These are phyloP conservation scores for Exophiala phaeomuriformis DNA, from an alignment of 2,329 filamentous ascomycete genomes.

Conservation along the genomic window DNA sequence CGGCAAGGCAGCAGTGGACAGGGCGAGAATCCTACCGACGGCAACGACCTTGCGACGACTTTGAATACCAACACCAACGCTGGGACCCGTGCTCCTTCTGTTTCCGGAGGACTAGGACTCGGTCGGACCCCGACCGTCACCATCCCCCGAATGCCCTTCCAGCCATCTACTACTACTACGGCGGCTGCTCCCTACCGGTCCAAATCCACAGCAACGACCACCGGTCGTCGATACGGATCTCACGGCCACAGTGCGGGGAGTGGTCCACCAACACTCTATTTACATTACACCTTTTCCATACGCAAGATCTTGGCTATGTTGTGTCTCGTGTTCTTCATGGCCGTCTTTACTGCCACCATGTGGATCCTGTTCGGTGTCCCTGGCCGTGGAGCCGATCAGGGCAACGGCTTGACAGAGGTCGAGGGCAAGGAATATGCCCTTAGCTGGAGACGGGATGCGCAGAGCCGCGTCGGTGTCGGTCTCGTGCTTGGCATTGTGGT, in stretches of 20 bases:
- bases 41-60: no score
- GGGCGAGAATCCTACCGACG: not conserved
- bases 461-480: constrained; percentile 19
- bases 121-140: not conserved
- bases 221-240: not conserved
- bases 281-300: constrained; percentile 23
- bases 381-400: constrained; percentile 14
- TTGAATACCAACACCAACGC: no score
- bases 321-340: constrained; percentile 11
- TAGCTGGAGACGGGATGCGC: constrained; percentile 23
- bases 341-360: constrained; percentile 15
- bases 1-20: constrained; percentile 6
- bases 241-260: not conserved
- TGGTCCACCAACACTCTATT: constrained; percentile 8
- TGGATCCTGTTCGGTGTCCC: constrained; percentile 28
- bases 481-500: constrained; percentile 25
- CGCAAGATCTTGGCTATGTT: constrained; percentile 10
- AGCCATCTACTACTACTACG: not conserved
- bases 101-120: no score
- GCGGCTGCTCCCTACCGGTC: constrained; percentile 1
- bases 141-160: constrained; percentile 14
- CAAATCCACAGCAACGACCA: constrained; percentile 2
- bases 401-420: constrained; percentile 8
- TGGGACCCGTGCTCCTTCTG: no score
- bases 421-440: constrained; percentile 4